Evolutionary conservation across 257 asterid genomes (phyloP).

Genomic region (Anisodus acutangulus): DNA sequence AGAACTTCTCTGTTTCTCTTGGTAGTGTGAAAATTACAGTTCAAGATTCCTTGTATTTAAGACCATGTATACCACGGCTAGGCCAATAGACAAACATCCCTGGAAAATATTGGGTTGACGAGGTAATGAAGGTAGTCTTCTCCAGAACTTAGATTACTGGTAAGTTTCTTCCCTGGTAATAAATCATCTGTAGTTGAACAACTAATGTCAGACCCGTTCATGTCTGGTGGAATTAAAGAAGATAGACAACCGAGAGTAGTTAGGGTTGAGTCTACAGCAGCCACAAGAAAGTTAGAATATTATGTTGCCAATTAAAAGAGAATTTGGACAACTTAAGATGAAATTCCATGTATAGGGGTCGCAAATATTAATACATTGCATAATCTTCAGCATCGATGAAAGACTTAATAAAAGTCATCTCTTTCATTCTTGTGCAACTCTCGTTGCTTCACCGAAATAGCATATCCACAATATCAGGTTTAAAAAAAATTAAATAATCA

Average conservation of each 20-base stretch:
- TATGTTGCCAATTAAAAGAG: background rate
- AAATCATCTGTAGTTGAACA: no score
- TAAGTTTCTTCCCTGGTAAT: background rate
- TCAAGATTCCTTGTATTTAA: constrained; percentile 10
- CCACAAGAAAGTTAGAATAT: background rate
- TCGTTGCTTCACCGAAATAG: background rate
- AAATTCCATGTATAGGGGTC: background rate
- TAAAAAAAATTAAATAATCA: background rate
- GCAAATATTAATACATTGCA: background rate
- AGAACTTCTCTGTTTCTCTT: background rate
- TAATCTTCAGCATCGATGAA: background rate
- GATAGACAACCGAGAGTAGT: background rate
- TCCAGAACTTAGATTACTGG: background rate
- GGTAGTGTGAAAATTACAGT: background rate
- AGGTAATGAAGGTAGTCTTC: background rate
- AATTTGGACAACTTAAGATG: background rate
- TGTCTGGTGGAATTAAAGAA: background rate
- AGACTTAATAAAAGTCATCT: no score
- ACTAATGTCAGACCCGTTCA: no score
- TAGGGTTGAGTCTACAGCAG: background rate
- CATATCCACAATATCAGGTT: background rate
- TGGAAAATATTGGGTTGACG: background rate
- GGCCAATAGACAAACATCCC: background rate
- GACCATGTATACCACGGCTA: background rate
- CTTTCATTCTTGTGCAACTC: background rate